These are phyloP conservation scores for Candida khao-thaluensis DNA, from an alignment of 805 yeast genomes.

Conservation along the genomic window DNA sequence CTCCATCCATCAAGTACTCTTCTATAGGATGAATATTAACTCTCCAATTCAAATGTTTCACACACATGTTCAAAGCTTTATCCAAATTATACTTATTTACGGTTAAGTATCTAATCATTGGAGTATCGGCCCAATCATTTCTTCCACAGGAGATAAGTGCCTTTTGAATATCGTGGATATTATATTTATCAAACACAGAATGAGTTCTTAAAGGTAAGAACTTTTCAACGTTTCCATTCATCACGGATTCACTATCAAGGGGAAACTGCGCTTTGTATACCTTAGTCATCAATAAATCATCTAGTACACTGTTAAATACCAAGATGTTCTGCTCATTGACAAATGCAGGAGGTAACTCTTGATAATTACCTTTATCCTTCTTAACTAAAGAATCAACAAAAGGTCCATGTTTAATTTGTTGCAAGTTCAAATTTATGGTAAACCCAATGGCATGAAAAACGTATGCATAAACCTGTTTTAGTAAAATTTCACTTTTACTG, in stretches of 20 bases:
- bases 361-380: conserved; percentile 1
- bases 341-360: conserved; percentile 8
- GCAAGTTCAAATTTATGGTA: conserved; percentile 1
- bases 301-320: conserved; percentile 3
- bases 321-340: conserved; percentile 8
- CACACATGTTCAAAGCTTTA: conserved; percentile 64
- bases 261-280: conserved; percentile 1
- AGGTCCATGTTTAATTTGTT: conserved; percentile 8
- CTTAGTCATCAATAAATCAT: conserved; percentile 2
- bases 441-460: conserved; percentile 9
- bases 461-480: conserved; percentile 8
- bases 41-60: conserved; percentile 74
- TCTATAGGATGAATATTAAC: conserved; percentile 58
- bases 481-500: conserved; percentile 8
- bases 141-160: conserved; percentile 29
- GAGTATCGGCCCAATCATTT: conserved; percentile 77
- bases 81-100: conserved; percentile 83
- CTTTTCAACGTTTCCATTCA: conserved; percentile 7
- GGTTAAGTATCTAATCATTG: conserved; percentile 67
- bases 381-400: conserved; percentile 9
- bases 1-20: conserved; percentile 62
- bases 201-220: conserved; percentile 9
- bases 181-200: conserved; percentile 2
- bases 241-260: neutral
- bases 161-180: conserved; percentile 4